Conservation (phyloP, 768 basidiomycete genomes). For the Hericium rajendrae region DNA sequence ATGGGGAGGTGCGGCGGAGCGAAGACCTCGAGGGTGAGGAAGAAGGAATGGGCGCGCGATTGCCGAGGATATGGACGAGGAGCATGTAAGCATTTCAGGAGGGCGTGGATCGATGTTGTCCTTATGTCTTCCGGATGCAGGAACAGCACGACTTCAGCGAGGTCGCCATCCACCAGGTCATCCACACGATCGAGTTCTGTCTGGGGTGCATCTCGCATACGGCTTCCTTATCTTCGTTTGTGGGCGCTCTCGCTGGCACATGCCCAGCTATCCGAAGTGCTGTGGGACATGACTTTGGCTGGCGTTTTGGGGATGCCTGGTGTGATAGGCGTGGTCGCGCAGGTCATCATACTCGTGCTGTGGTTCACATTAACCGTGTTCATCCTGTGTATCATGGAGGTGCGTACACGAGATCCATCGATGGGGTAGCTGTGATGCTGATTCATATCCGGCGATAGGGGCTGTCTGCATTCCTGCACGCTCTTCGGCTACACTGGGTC, state of each 20-base stretch:
- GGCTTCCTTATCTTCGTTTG: slow-evolving; percentile 83
- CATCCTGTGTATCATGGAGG: slow-evolving; percentile 94
- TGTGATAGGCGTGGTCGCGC: slow-evolving; percentile 39
- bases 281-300: slow-evolving; percentile 83
- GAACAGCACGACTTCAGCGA: slow-evolving; percentile 91
- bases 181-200: slow-evolving; percentile 99
- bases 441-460: slow-evolving; percentile 39
- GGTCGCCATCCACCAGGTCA: slow-evolving; percentile 92
- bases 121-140: slow-evolving; percentile 22
- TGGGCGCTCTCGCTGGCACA: slow-evolving; percentile 98
- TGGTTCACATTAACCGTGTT: slow-evolving; percentile 77
- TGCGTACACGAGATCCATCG: slow-evolving; percentile 30
- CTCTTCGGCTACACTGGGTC: slow-evolving; percentile 95
- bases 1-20: slow-evolving; percentile 39
- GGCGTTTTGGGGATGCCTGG: slow-evolving; percentile 50
- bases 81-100: slow-evolving; percentile 47
- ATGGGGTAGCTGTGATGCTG: slow-evolving; percentile 14
- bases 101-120: slow-evolving; percentile 5
- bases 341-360: slow-evolving; percentile 43
- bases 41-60: slow-evolving; percentile 71
- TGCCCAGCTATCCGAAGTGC: slow-evolving; percentile 90
- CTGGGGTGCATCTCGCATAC: slow-evolving; percentile 98
- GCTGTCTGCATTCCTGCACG: slow-evolving; percentile 92
- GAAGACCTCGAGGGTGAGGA: slow-evolving; percentile 67
- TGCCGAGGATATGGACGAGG: slow-evolving; percentile 64